Evolutionary conservation across 805 yeast genomes (phyloP), one percentile per base, ranked within the genome.

Genomic region (Saturnispora diversa): DNA sequence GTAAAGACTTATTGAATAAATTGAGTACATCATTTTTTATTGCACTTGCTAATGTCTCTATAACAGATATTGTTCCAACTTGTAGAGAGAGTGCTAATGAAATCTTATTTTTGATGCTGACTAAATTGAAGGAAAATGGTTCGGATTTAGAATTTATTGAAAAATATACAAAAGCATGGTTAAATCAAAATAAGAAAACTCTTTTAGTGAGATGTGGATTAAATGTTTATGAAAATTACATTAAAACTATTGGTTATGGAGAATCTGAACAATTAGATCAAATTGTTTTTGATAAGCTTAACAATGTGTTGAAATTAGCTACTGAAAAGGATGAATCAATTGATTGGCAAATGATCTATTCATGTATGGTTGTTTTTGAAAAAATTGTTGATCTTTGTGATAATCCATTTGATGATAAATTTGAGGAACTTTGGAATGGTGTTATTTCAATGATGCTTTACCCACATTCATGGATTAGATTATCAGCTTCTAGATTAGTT

Each of bases 381-480:
- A 38, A 42, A 15, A 33, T 39, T 16, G 28, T 32, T 21, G 42
- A 39, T n/a, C 21, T 55, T 22, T 21, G 32, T 2, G 44, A 44
- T 9, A 41, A 51, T 35, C 66, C 79, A 31, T 56, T 68, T 4
- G 55, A 68, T 0, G 56, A 72, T 25, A 62, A 66, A 23, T 65
- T 67, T 35, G 59, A 64, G 19, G 66, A 60, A 34, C 50, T 72
- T 7, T 83, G 90, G 87, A 49, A 56, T 3, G 55, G 60, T 13
- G 59, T 82, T 3, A 65, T 74, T 19, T 70, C 69, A 3, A 60
- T 77, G 22, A 66, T 87, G 40, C 64, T 88, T 38, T 88, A 75
- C 56, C 97, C 97, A 2, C 97, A 88, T 59, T 70, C 92, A 1
- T 88, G 97, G 97, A 82, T 88, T 6, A 74, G 97, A 51, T 66